phyloP scores from a whole-genome alignment of 2,329 filamentous ascomycete genomes.

The Fusarium musae region DNA sequence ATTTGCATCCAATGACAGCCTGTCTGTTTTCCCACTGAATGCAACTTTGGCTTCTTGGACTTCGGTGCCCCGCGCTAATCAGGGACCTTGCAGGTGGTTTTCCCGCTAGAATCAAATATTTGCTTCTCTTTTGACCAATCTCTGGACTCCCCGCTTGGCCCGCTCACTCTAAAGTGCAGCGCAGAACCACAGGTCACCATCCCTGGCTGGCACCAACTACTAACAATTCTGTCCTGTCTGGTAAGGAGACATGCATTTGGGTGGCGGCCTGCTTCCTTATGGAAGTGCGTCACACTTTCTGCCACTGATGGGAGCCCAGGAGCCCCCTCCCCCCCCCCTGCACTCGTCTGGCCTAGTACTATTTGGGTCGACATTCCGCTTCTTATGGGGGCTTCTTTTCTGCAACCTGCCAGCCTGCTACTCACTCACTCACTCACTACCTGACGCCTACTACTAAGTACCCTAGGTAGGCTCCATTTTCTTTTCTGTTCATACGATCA shows the following conservation, averaged over 20 bases:
- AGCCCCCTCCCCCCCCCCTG: neutral
- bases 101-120: constrained; percentile 29
- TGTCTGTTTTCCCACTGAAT: neutral
- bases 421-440: neutral
- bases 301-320: neutral
- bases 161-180: constrained; percentile 5
- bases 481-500: constrained; percentile 5
- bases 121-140: constrained; percentile 10
- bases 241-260: constrained; percentile 5
- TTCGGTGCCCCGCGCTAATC: constrained; percentile 35
- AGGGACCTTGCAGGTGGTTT: constrained; percentile 35
- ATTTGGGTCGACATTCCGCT: constrained; percentile 18
- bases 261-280: constrained; percentile 5
- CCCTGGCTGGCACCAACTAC: constrained; percentile 1
- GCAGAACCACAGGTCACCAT: neutral
- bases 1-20: neutral
- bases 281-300: constrained; percentile 3
- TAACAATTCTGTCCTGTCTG: constrained; percentile 18
- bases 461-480: constrained; percentile 16
- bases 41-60: neutral
- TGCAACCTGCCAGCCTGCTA: constrained; percentile 16
- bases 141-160: constrained; percentile 5
- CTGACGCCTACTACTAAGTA: neutral
- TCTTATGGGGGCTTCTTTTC: constrained; percentile 15
- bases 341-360: constrained; percentile 16